Evolutionary conservation across 164 flowering plant species (phyloP), one percentile per base, ranked within the genome.

Genomic region (Aristolochia californica): DNA sequence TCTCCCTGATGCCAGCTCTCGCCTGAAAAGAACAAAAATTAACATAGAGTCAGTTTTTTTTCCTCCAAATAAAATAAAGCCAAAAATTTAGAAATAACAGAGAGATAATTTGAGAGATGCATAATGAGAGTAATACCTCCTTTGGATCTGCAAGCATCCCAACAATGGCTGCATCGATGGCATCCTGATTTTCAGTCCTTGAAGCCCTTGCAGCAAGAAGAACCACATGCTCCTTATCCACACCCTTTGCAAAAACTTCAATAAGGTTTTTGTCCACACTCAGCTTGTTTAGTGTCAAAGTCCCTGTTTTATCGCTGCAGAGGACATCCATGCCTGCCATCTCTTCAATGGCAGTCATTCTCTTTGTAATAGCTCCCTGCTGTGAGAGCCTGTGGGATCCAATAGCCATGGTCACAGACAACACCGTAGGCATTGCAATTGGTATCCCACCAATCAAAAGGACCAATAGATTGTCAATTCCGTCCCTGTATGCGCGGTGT

Each of bases 291-390:
- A 75, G 75, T 3, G 78, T 75, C 26, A 75, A 27, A 0, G 78
- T 75, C 12, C 78, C 78, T 0, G 78, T 75, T 59, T 75, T 75
- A 17, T 75, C 78, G 62, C 75, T 71, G 63, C 78, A 75, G 28
- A 75, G 75, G 1, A 75, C 78, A 58, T 84, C 91, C 91, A 84
- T 84, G 23, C 91, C 91, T 10, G 91, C 91, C 88, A 85, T 79
- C 71, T 85, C 91, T 60, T 85, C 91, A 60, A 85, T 85, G 55
- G 91, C 91, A 21, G 91, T 85, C 91, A 85, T 85, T 74, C 91
- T 79, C 70, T 85, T 83, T 12, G 91, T 85, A 58, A 85, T 85
- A 23, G 91, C 91, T 43, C 91, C 91, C 60, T 85, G 91, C 63
- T 80, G 72, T 43, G 91, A 85, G 13, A 85, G 83, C 71, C 88